Percentiles rank a stretch among this genome's conserved stretches.
Conservation (phyloP, 2,329 filamentous ascomycete genomes). For the Cladophialophora yegresii region DNA sequence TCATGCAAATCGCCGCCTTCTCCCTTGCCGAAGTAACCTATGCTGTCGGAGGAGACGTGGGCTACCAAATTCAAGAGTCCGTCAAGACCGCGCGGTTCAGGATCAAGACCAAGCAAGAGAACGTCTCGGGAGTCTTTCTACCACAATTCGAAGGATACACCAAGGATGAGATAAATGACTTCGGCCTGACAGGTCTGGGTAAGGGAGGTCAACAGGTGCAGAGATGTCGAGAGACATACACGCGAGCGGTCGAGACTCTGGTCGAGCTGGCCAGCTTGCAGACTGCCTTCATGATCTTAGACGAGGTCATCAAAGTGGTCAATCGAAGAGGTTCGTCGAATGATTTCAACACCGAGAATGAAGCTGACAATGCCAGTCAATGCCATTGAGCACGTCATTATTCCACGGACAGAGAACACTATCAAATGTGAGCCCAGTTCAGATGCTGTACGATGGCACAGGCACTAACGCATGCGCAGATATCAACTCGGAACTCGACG, state of each 20-base stretch:
- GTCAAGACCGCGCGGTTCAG: constrained; percentile 91
- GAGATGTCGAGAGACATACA: constrained; percentile 91
- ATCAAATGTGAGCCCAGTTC: constrained; percentile 73
- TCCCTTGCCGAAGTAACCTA: constrained; percentile 97
- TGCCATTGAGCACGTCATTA: constrained; percentile 82
- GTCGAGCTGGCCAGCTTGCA: constrained; percentile 48
- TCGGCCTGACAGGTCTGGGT: constrained; percentile 89
- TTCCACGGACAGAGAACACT: constrained; percentile 97
- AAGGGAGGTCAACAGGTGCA: constrained; percentile 98
- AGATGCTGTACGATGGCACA: background rate
- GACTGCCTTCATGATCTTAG: constrained; percentile 96
- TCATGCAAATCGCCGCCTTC: constrained; percentile 99
- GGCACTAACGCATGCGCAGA: constrained; percentile 52
- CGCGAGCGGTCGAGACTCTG: constrained; percentile 89
- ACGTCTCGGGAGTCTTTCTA: constrained; percentile 93
- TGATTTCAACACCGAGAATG: background rate
- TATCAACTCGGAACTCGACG: constrained; percentile 97
- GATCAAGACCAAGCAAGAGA: constrained; percentile 93
- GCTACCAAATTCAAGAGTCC: constrained; percentile 96
- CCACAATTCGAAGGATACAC: constrained; percentile 91
- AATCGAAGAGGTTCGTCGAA: constrained; percentile 75
- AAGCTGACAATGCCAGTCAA: constrained; percentile 64
- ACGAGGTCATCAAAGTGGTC: constrained; percentile 99
- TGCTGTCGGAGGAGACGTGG: constrained; percentile 91
- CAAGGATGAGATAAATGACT: constrained; percentile 80